Percentiles rank a stretch among this genome's conserved stretches.
These are phyloP conservation scores for Alternaria arborescens DNA, from an alignment of 2,329 filamentous ascomycete species.

Conservation along the genomic window DNA sequence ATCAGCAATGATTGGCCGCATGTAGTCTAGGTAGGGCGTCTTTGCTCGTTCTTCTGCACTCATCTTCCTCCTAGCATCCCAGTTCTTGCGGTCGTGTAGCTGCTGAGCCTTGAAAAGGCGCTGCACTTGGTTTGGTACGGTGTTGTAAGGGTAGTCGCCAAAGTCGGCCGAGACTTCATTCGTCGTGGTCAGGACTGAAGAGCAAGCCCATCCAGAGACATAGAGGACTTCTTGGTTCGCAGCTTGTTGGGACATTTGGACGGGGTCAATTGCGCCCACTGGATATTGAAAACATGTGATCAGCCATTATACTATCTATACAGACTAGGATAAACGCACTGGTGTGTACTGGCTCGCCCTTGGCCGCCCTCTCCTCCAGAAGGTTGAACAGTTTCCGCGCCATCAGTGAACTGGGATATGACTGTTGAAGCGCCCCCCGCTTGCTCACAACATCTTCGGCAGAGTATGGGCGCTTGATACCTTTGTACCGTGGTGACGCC, in stretches of 20 bases:
- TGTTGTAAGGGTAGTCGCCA: slow-evolving; percentile 99
- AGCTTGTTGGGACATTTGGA: slow-evolving; percentile 99
- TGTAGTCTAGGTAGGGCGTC: slow-evolving; percentile 88
- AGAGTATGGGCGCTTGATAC: slow-evolving; percentile 90
- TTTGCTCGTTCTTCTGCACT: slow-evolving; percentile 73
- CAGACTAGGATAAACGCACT: slow-evolving; percentile 63
- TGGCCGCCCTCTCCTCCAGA: slow-evolving; percentile 77
- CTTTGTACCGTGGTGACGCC: slow-evolving; percentile 81
- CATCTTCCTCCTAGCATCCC: slow-evolving; percentile 83
- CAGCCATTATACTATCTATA: slow-evolving; percentile 40
- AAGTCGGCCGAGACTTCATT: slow-evolving; percentile 99
- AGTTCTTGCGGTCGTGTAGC: slow-evolving; percentile 95
- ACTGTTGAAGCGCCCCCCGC: slow-evolving; percentile 84
- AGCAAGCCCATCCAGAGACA: slow-evolving; percentile 97
- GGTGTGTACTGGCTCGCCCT: slow-evolving; percentile 90
- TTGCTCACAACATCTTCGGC: slow-evolving; percentile 93
- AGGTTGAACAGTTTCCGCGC: slow-evolving; percentile 93
- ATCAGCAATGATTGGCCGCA: slow-evolving; percentile 94
- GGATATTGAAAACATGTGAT: slow-evolving; percentile 23
- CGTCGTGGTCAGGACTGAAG: slow-evolving; percentile 87
- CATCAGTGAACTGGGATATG: slow-evolving; percentile 93
- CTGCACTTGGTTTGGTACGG: slow-evolving; percentile 97
- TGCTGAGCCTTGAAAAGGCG: slow-evolving; percentile 95
- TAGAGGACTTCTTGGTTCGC: slow-evolving; percentile 96
- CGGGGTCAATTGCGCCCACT: slow-evolving; percentile 98